Base-by-base conservation (phyloP, 2,329 filamentous ascomycete species). In the Pestalotiopsis fici region DNA sequence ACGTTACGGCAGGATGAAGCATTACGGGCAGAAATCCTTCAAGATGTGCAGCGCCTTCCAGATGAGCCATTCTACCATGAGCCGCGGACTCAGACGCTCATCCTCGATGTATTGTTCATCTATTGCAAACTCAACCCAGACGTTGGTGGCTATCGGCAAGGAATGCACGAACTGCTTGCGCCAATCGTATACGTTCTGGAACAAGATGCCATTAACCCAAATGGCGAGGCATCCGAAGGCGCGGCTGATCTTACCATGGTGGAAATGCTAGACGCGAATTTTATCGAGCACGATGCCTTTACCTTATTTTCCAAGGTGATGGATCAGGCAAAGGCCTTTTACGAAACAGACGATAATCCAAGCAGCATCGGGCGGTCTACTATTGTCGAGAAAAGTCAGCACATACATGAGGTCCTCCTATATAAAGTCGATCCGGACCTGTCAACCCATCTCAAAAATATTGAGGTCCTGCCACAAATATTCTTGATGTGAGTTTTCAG, bases 131-230 rank as follows among this genome's bases (percentile, higher is more conserved):
- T 97, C 65, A 93, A 98, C 75, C 93, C 93, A 1, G 90, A 91
- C 72, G 86, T 94, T 65, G 94, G 94, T 18, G 94, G 89, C 21
- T 99, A 99, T 77, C 90, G 96, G n/a, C 96, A 99, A 81, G 96
- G 96, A 12, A 99, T 99, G 95, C 96, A 99, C 77, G 96, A 99
- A 80, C 84, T 99, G 56, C 85, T 98, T 15, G 96, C 96, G 0
- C 95, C 96, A 0, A 90, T 99, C 47, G 83, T 98, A 6, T 94
- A 94, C 86, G 92, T 94, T 2, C 83, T 98, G 5, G 90, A 95
- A 72, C 86, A 91, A 72, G 96, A 99, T 80, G 91, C 95, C 6
- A 83, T 97, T 63, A 86, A 93, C 65, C 78, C 79, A 3, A 73
- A 75, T 2, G 75, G 78, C 3, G 71, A 73, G 59, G 75, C 79